Conservation (phyloP, 148 eudicot genomes). For the Camellia japonica region DNA sequence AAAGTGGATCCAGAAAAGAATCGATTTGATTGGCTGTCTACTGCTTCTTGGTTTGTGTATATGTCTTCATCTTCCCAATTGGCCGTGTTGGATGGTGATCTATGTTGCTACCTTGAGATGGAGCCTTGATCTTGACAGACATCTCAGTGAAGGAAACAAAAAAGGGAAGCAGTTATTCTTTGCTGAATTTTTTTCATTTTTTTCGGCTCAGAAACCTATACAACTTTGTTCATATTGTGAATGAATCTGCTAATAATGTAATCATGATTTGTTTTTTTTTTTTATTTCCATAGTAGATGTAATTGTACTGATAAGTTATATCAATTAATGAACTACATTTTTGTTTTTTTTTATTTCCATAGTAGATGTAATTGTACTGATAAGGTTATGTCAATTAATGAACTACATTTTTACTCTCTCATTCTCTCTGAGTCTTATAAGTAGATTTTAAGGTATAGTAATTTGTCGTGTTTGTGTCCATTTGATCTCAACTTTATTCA, state of each 20-base stretch:
- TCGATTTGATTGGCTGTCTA: conserved; percentile 41
- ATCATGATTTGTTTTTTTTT: neutral
- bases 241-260: neutral
- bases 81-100: neutral
- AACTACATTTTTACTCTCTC: too few species aligned
- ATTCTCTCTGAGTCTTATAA: too few species aligned
- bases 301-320: neutral
- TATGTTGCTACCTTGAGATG: neutral
- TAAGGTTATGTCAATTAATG: too few species aligned
- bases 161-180: neutral
- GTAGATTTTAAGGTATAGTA: too few species aligned
- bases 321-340: neutral
- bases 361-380: too few species aligned
- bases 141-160: neutral
- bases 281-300: neutral
- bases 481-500: too few species aligned
- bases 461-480: too few species aligned
- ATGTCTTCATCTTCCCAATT: neutral
- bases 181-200: neutral
- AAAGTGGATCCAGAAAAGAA: conserved; percentile 27
- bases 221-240: neutral
- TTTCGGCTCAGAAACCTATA: neutral
- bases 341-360: neutral
- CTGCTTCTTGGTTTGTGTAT: conserved; percentile 4
- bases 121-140: neutral